phyloP scores from a whole-genome alignment of 257 asterid species.

The Lavandula angustifolia region DNA sequence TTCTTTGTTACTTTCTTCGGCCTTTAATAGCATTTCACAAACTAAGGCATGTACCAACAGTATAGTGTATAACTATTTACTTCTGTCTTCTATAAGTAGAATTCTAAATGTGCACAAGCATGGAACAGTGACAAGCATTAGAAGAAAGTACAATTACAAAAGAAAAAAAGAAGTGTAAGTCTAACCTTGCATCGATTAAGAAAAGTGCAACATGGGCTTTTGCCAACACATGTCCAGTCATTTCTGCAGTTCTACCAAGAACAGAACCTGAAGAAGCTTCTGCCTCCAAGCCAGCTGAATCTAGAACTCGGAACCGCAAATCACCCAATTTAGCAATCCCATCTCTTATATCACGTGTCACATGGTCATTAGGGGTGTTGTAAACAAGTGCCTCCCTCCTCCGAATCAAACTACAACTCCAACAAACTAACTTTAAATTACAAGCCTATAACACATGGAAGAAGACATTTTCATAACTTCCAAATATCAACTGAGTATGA shows the following conservation, averaged over 20 bases:
- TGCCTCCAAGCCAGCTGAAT: constrained; percentile 99
- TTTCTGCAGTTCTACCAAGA: constrained; percentile 85
- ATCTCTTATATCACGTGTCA: constrained; percentile 89
- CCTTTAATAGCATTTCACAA: constrained; percentile 13
- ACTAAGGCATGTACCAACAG: background rate
- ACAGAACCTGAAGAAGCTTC: constrained; percentile 98
- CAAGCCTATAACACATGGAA: constrained; percentile 25
- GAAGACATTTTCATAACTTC: constrained; percentile 4
- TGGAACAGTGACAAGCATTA: background rate
- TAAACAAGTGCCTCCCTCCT: constrained; percentile 99
- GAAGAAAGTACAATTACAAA: constrained; percentile 1
- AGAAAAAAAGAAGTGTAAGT: constrained; percentile 6
- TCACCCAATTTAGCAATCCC: constrained; percentile 94
- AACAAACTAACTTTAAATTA: constrained; percentile 33
- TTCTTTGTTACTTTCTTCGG: constrained; percentile 1
- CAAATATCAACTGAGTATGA: constrained; percentile 11
- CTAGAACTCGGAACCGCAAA: constrained; percentile 82
- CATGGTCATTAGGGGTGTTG: constrained; percentile 95
- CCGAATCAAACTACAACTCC: constrained; percentile 67
- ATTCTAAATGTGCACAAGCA: constrained; percentile 5
- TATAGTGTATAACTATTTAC: background rate
- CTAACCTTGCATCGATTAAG: constrained; percentile 85
- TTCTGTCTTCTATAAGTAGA: constrained; percentile 20
- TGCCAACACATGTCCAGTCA: constrained; percentile 78
- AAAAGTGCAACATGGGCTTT: constrained; percentile 72